Percentiles rank a stretch among this genome's conserved stretches.
Evolutionary conservation across 192 early-diverging fungal species (phyloP).

Genomic region (Entomortierella lignicola): DNA sequence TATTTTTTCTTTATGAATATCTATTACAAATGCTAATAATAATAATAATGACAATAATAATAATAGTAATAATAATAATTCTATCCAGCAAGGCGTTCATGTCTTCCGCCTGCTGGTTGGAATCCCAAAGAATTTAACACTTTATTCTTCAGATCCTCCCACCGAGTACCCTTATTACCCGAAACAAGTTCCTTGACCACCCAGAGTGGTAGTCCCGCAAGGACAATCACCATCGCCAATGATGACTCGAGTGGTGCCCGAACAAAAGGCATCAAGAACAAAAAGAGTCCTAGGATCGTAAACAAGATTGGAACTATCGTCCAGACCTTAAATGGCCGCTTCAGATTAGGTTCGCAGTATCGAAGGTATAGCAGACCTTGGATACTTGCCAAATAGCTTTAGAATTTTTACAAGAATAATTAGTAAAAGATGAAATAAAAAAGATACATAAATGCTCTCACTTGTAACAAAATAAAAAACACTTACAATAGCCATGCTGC

Average conservation of each 20-base stretch:
- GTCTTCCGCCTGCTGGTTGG: slow-evolving; percentile 33
- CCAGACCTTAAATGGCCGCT: slow-evolving; percentile 80
- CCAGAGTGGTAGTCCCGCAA: slow-evolving; percentile 66
- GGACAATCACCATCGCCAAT: slow-evolving; percentile 60
- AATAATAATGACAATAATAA: too few species aligned
- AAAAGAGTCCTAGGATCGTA: slow-evolving; percentile 65
- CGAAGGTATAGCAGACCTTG: slow-evolving; percentile 72
- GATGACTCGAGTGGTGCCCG: slow-evolving; percentile 63
- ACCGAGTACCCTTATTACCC: slow-evolving; percentile 39
- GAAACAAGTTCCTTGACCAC: slow-evolving; percentile 57
- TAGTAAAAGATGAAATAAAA: neutral
- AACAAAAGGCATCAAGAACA: slow-evolving; percentile 72
- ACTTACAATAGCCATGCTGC: slow-evolving; percentile 76
- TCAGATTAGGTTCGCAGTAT: slow-evolving; percentile 72
- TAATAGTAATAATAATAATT: neutral
- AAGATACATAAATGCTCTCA: too few species aligned
- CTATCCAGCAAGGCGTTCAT: slow-evolving; percentile 35
- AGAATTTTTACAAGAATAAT: neutral
- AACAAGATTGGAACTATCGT: slow-evolving; percentile 74
- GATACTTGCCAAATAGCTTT: slow-evolving; percentile 79
- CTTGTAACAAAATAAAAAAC: neutral
- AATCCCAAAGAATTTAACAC: slow-evolving; percentile 31
- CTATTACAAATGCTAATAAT: too few species aligned
- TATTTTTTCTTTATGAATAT: too few species aligned
- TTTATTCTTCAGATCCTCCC: slow-evolving; percentile 46